Conservation (phyloP, 73 alveolate species). For the Loxodes magnus region DNA sequence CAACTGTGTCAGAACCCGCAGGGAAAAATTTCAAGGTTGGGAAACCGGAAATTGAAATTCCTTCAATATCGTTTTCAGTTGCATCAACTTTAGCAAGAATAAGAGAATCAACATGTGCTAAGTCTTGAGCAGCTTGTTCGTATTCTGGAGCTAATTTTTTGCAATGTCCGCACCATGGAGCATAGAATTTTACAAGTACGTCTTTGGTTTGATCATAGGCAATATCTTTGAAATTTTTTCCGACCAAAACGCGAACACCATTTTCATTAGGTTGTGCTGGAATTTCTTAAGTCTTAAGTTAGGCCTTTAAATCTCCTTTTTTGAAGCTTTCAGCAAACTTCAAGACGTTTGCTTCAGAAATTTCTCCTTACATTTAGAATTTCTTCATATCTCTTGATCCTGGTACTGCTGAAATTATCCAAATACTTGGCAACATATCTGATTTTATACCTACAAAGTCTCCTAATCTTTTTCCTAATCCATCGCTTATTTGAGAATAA, state of each 20-base stretch:
- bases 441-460: slow-evolving; percentile 44
- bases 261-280: slow-evolving; percentile 32
- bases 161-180: slow-evolving; percentile 51
- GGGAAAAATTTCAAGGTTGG: slow-evolving; percentile 69
- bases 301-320: slow-evolving; percentile 8
- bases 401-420: slow-evolving; percentile 9
- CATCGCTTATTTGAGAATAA: slow-evolving; percentile 39
- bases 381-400: slow-evolving; percentile 13
- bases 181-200: slow-evolving; percentile 40
- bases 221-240: slow-evolving; percentile 59
- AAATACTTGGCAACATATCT: slow-evolving; percentile 25
- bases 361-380: slow-evolving; percentile 18
- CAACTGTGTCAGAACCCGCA: slow-evolving; percentile 44
- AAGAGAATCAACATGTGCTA: neutral
- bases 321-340: slow-evolving; percentile 32
- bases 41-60: slow-evolving; percentile 42
- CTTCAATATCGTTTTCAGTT: slow-evolving; percentile 68
- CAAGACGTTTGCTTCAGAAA: slow-evolving; percentile 24
- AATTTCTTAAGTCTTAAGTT: slow-evolving; percentile 19
- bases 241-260: slow-evolving; percentile 50
- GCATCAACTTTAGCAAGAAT: slow-evolving; percentile 59
- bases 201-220: slow-evolving; percentile 56
- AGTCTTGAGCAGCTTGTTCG: slow-evolving; percentile 33
- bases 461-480: slow-evolving; percentile 50
- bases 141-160: slow-evolving; percentile 42